A percentile compares a stretch with the other conserved stretches of the same genome.
Evolutionary conservation across 495 filamentous ascomycete species (phyloP).

Genomic region (Xeromyces bisporus): DNA sequence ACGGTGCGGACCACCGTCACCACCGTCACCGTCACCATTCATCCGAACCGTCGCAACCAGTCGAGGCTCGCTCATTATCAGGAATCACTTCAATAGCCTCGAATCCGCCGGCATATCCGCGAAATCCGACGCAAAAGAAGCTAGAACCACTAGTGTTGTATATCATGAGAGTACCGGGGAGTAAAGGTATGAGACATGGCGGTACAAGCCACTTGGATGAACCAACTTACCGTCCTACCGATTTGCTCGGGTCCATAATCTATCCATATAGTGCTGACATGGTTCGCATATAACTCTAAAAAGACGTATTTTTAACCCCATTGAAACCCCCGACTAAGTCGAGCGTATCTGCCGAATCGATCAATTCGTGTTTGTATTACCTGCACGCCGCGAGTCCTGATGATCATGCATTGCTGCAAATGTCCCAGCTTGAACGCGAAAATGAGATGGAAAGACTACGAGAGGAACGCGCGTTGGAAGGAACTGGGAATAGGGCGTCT

Average conservation of each 20-base stretch:
- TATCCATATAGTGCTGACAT: no score
- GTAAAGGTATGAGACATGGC: constrained; percentile 59
- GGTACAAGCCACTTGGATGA: no score
- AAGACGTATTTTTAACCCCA: constrained; percentile 89
- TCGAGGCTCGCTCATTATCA: constrained; percentile 73
- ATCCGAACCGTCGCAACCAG: constrained; percentile 18
- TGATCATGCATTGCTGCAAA: constrained; percentile 34
- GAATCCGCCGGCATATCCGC: constrained; percentile 71
- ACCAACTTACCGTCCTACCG: no score
- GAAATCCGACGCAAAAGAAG: constrained; percentile 46
- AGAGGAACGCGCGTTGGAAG: constrained; percentile 18
- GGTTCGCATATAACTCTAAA: neutral
- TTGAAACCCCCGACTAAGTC: constrained; percentile 66
- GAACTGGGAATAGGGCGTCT: constrained; percentile 9
- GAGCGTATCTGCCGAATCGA: constrained; percentile 72
- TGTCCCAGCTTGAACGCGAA: constrained; percentile 25
- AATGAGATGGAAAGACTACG: constrained; percentile 28
- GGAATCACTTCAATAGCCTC: constrained; percentile 62
- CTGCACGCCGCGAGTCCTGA: constrained; percentile 59
- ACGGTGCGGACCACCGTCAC: constrained; percentile 5
- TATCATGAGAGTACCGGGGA: constrained; percentile 83
- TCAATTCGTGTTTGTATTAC: constrained; percentile 79
- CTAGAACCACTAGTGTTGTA: constrained; percentile 63
- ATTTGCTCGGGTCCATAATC: no score
- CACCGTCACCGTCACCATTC: constrained; percentile 1